Conservation (phyloP, 345 rosid genomes). For the Gossypium australe region DNA sequence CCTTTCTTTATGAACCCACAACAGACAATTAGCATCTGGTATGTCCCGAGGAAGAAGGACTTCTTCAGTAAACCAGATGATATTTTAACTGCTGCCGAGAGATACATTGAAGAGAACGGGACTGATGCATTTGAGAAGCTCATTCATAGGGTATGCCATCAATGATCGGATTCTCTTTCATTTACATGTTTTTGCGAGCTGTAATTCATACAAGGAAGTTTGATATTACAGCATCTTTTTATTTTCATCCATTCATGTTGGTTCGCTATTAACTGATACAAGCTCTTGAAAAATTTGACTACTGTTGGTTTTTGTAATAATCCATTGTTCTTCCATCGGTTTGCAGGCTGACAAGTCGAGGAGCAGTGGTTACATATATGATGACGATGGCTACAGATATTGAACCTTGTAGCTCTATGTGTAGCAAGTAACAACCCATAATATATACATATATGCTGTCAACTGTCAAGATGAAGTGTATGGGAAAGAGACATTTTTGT, state of each 20-base stretch:
- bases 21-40: slow-evolving; percentile 81
- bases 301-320: neutral
- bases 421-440: too few species aligned
- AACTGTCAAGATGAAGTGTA: too few species aligned
- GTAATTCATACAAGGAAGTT: neutral
- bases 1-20: slow-evolving; percentile 68
- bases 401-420: neutral
- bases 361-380: slow-evolving; percentile 23
- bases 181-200: neutral
- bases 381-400: slow-evolving; percentile 26
- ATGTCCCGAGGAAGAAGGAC: slow-evolving; percentile 79
- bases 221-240: neutral
- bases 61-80: slow-evolving; percentile 57
- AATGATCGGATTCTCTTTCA: neutral
- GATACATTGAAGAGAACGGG: slow-evolving; percentile 76
- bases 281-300: neutral
- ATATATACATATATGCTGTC: too few species aligned
- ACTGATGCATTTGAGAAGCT: slow-evolving; percentile 83
- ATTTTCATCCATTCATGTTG: neutral
- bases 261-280: too few species aligned
- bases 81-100: slow-evolving; percentile 79
- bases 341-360: slow-evolving; percentile 65
- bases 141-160: slow-evolving; percentile 52
- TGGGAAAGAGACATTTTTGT: neutral
- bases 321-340: neutral